Evolutionary conservation across 1,284 basidiomycete genomes (phyloP).

Genomic region (Singerocomus rubriflavus): DNA sequence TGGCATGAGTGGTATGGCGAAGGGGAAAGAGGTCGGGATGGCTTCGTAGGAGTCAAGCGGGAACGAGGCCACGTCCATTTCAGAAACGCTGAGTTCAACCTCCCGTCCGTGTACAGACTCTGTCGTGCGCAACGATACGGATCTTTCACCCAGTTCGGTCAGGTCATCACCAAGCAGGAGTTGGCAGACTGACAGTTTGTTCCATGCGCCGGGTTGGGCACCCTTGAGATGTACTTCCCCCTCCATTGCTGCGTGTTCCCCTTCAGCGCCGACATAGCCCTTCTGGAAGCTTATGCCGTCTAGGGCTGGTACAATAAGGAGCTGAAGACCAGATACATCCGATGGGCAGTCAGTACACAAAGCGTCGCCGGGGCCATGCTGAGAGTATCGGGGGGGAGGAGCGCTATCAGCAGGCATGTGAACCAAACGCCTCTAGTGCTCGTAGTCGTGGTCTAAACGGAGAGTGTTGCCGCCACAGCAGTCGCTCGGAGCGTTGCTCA

Average conservation of each 20-base stretch:
- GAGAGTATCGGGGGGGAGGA: conserved; percentile 41
- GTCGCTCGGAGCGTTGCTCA: not conserved
- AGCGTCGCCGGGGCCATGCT: conserved; percentile 28
- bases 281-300: conserved; percentile 73
- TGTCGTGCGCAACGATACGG: conserved; percentile 61
- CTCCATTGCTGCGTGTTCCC: conserved; percentile 74
- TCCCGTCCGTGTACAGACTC: conserved; percentile 58
- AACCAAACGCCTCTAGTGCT: conserved; percentile 13
- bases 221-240: conserved; percentile 81
- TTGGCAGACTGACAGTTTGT: conserved; percentile 51
- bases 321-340: conserved; percentile 40
- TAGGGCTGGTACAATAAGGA: conserved; percentile 64
- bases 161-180: conserved; percentile 8
- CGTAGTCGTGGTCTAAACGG: conserved; percentile 29
- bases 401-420: conserved; percentile 30
- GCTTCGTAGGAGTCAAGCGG: conserved; percentile 32
- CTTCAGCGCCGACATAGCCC: conserved; percentile 75
- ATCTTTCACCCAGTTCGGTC: conserved; percentile 39
- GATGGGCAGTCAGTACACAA: conserved; percentile 6
- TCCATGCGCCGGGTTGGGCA: conserved; percentile 53
- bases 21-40: conserved; percentile 63
- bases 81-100: conserved; percentile 60
- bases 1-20: conserved; percentile 68
- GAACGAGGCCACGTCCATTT: conserved; percentile 49
- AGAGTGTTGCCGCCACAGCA: not conserved